Base-by-base conservation (phyloP, 306 rosid genomes). In the Lathyrus sativus region DNA sequence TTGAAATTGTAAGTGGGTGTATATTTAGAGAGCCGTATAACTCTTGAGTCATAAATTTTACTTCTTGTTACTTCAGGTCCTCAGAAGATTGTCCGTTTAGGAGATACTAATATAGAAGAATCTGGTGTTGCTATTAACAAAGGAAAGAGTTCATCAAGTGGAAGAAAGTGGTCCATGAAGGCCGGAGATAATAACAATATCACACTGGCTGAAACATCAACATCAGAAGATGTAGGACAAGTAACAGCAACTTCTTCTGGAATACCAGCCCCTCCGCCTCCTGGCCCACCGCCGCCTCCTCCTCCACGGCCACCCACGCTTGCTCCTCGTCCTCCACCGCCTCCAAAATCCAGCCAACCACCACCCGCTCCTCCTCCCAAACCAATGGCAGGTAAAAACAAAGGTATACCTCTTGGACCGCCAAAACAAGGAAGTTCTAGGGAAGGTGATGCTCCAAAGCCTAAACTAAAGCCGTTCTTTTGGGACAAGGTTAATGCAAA, bases 401-500 rank as follows among this genome's bases (percentile, higher is more conserved):
- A 76, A 70, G 48, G n/a, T 65, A 61, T 69, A 44, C 46, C 62
- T 43, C 28, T n/a, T 55, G 78, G 65, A 75, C 82, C 76, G 44
- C 54, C 50, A 46, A 67, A 70, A 39, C 39, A 55, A 0, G 71
- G 62, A 39, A 71, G 28, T 76, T 57, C 83, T 49, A 24, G 65
- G 9, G 85, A 76, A 7, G 70, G 58, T 29, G 88, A 79, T 62
- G 68, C 87, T 54, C 78, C 79, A 15, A 90, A 88, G 68, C 74
- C 99, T 72, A 93, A 90, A 80, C 78, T 93, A 66, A 93, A 93
- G 80, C 99, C 99, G 24, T 90, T 93, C 72, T 93, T 93, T 66
- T 93, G 99, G 99, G 99, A 93, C 54, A 93, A 93, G 86, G 92
- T 90, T 80, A 65, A 72, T 74, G 88, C 95, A 33, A 88, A 84